Percentiles rank a stretch among this genome's conserved stretches.
phyloP scores from a whole-genome alignment of 2,329 filamentous ascomycete species.

The Raffaelea ambrosiae region DNA sequence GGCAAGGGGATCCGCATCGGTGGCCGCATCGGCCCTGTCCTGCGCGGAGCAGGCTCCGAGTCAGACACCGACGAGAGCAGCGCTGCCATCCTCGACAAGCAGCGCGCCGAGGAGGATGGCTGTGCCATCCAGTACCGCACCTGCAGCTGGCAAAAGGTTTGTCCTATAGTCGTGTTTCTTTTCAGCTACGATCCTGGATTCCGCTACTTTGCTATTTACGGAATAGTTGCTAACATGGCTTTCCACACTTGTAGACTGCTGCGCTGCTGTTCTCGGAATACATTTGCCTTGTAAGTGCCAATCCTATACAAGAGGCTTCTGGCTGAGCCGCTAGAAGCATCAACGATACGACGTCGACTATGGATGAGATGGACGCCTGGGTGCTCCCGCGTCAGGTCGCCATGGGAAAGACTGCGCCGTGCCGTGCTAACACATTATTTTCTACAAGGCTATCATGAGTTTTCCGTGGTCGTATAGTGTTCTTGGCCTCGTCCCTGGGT shows the following conservation, averaged over 20 bases:
- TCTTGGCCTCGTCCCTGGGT: conserved; percentile 75
- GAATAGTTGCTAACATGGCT: too few species aligned
- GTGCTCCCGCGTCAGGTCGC: too few species aligned
- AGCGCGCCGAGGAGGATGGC: conserved; percentile 68
- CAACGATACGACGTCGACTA: too few species aligned
- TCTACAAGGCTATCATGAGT: conserved; percentile 68
- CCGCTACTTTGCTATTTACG: too few species aligned
- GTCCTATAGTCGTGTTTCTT: conserved; percentile 8
- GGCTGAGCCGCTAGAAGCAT: too few species aligned
- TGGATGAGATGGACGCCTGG: too few species aligned
- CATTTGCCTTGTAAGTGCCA: conserved; percentile 58
- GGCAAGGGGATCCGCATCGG: conserved; percentile 33
- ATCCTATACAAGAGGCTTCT: too few species aligned
- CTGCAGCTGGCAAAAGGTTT: conserved; percentile 83
- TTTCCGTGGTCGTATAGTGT: conserved; percentile 90
- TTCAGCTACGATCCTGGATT: too few species aligned
- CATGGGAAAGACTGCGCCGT: too few species aligned
- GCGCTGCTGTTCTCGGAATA: conserved; percentile 90
- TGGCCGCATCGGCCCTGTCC: conserved; percentile 41
- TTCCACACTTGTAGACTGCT: conserved; percentile 51
- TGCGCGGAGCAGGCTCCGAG: conserved; percentile 21
- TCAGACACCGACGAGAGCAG: conserved; percentile 38
- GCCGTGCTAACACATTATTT: background rate
- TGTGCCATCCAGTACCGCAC: conserved; percentile 85
- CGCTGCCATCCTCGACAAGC: conserved; percentile 46